Conservation (phyloP, 495 filamentous ascomycete species). For the Polyplosphaeria fusca region DNA sequence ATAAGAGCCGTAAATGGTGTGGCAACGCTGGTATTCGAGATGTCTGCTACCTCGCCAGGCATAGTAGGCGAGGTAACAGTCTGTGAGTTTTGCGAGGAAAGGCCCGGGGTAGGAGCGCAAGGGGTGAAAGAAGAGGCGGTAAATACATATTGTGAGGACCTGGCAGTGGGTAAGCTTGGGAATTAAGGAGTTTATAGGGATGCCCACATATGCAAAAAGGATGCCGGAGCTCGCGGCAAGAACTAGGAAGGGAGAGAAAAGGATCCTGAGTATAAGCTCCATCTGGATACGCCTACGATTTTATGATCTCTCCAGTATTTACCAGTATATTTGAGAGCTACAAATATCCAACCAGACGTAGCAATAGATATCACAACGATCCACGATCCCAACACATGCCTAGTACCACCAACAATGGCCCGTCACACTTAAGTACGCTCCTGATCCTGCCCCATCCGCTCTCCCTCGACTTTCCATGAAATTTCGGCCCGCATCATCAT, state of each 20-base stretch:
- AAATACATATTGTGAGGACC: conserved; percentile 17
- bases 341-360: too few relatives aligned
- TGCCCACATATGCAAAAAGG: conserved; percentile 16
- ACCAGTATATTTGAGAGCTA: too few relatives aligned
- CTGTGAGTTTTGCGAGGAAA: conserved; percentile 32
- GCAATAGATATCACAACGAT: too few relatives aligned
- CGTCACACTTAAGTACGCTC: background rate
- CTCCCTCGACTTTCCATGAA: background rate
- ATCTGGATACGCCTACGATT: too few relatives aligned
- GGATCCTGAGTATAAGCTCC: conserved; percentile 7
- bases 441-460: conserved; percentile 1
- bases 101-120: conserved; percentile 38
- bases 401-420: too few relatives aligned
- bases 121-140: conserved; percentile 37
- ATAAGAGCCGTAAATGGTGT: conserved; percentile 39
- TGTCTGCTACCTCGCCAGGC: conserved; percentile 34
- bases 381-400: too few relatives aligned
- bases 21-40: conserved; percentile 26
- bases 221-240: conserved; percentile 7
- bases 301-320: too few relatives aligned
- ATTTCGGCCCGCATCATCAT: background rate
- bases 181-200: background rate
- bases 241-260: conserved; percentile 14
- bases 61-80: conserved; percentile 33
- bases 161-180: background rate